Evolutionary conservation across 192 early-diverging fungal species (phyloP).

Genomic region (Mortierella alpina): DNA sequence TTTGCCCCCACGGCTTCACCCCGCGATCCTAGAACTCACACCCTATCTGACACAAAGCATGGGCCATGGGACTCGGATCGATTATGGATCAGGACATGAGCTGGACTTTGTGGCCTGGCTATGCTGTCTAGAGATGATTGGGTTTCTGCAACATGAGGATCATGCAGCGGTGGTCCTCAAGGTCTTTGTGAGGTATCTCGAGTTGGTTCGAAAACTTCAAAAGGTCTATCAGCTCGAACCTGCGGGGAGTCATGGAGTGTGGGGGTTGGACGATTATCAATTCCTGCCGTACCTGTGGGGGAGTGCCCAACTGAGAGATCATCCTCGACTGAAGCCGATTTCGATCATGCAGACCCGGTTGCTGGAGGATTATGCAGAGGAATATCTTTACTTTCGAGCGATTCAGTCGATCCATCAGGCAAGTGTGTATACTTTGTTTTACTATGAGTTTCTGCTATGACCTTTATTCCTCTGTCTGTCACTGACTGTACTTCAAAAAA

Average conservation of each 20-base stretch:
- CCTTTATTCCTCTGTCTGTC: conserved; percentile 2
- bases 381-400: conserved; percentile 89
- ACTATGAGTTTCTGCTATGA: background rate
- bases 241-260: conserved; percentile 96
- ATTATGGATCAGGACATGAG: conserved; percentile 98
- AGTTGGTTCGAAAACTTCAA: conserved; percentile 84
- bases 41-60: conserved; percentile 81
- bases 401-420: conserved; percentile 87
- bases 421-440: background rate
- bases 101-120: conserved; percentile 89
- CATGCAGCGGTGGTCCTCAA: conserved; percentile 75
- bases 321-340: conserved; percentile 76
- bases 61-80: conserved; percentile 91
- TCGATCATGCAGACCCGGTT: conserved; percentile 73
- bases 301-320: conserved; percentile 86
- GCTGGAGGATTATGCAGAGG: conserved; percentile 66
- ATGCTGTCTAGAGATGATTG: conserved; percentile 79
- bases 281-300: conserved; percentile 96
- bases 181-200: conserved; percentile 86
- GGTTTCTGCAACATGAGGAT: conserved; percentile 69
- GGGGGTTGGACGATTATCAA: conserved; percentile 98
- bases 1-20: conserved; percentile 51
- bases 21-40: conserved; percentile 74
- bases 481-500: background rate
- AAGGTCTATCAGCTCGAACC: conserved; percentile 89